These are phyloP conservation scores for Colletotrichum lindemuthianum DNA, from an alignment of 2,329 filamentous ascomycete species.

Conservation along the genomic window DNA sequence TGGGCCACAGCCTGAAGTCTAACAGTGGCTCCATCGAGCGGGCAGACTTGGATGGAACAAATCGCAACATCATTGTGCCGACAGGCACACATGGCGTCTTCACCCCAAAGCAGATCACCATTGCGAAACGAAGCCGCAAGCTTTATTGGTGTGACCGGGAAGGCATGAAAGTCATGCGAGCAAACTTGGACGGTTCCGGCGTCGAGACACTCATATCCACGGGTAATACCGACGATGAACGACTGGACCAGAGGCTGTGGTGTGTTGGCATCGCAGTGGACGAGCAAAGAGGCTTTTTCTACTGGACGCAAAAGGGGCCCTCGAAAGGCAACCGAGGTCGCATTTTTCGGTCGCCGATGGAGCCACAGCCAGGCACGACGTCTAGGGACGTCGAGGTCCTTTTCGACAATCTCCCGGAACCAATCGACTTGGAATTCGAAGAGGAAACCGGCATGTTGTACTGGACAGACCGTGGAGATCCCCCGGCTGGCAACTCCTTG, in stretches of 20 bases:
- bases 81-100: slow-evolving; percentile 9
- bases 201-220: slow-evolving; percentile 19
- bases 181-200: slow-evolving; percentile 18
- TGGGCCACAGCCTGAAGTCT: slow-evolving; percentile 20
- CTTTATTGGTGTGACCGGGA: slow-evolving; percentile 25
- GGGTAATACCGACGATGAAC: slow-evolving; percentile 2
- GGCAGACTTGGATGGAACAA: slow-evolving; percentile 15
- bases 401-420: slow-evolving; percentile 9
- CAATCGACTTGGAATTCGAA: slow-evolving; percentile 21
- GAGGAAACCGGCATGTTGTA: neutral
- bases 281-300: slow-evolving; percentile 12
- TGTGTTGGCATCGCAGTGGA: slow-evolving; percentile 22
- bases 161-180: slow-evolving; percentile 24
- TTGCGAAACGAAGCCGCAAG: slow-evolving; percentile 13
- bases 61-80: slow-evolving; percentile 1
- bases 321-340: slow-evolving; percentile 18
- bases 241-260: slow-evolving; percentile 9
- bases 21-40: slow-evolving; percentile 23
- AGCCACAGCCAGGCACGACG: neutral
- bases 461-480: slow-evolving; percentile 27
- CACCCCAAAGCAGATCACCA: slow-evolving; percentile 23
- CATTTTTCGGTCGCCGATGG: slow-evolving; percentile 12
- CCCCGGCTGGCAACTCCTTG: slow-evolving; percentile 14
- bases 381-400: neutral
- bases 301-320: slow-evolving; percentile 23